These are phyloP conservation scores for Suhomyces kilbournensis DNA, from an alignment of 805 yeast genomes.

Conservation along the genomic window DNA sequence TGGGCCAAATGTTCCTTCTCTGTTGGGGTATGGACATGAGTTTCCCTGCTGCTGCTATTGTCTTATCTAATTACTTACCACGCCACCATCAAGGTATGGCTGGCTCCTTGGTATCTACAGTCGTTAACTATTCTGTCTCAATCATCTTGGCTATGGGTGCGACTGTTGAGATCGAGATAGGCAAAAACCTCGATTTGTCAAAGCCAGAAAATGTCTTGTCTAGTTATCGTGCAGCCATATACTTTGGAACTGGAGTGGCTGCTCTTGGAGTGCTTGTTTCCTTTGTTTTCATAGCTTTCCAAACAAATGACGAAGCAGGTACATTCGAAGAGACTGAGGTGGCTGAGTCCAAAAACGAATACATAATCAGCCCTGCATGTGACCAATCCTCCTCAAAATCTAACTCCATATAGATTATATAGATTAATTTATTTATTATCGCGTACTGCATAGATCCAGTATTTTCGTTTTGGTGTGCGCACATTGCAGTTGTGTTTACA, in stretches of 20 bases:
- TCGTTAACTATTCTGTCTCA: slow-evolving; percentile 68
- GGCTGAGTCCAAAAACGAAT: background rate
- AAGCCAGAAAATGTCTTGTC: slow-evolving; percentile 17
- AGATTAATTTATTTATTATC: background rate
- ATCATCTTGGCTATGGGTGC: slow-evolving; percentile 69
- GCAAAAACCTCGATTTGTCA: slow-evolving; percentile 6
- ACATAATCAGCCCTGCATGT: background rate
- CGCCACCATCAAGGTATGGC: slow-evolving; percentile 72
- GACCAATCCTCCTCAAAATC: background rate
- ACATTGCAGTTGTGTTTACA: background rate
- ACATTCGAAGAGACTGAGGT: slow-evolving; percentile 4
- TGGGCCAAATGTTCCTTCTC: slow-evolving; percentile 54
- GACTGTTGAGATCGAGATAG: slow-evolving; percentile 49
- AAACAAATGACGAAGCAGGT: slow-evolving; percentile 6
- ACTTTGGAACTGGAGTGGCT: slow-evolving; percentile 61
- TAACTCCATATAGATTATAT: background rate
- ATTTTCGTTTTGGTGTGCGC: background rate
- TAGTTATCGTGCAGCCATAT: slow-evolving; percentile 56
- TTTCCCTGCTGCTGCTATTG: slow-evolving; percentile 70
- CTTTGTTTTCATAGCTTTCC: slow-evolving; percentile 18
- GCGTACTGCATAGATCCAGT: background rate
- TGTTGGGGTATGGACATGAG: slow-evolving; percentile 78
- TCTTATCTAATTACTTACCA: slow-evolving; percentile 59
- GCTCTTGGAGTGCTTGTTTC: slow-evolving; percentile 41
- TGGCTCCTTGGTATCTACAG: slow-evolving; percentile 67